Evolutionary conservation across 2,329 filamentous ascomycete species (phyloP), one percentile per base, ranked within the genome.

Genomic region (Colletotrichum sp.): DNA sequence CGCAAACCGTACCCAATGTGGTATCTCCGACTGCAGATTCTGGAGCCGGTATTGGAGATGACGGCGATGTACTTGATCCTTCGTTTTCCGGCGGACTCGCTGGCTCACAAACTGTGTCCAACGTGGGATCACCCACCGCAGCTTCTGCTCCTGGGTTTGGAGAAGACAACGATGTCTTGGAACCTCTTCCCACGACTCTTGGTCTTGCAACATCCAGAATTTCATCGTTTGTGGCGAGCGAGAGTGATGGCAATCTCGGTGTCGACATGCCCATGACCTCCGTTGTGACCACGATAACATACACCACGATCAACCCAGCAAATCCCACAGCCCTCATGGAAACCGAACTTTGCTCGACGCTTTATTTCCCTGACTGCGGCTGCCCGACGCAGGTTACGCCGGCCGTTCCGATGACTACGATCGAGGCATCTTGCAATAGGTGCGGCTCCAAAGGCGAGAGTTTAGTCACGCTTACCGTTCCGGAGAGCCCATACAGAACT

Each of bases 241-340:
- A 15, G 7, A 11, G 22, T 8, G 1, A 6, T 63, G 29, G 19
- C 55, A 68, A 16, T 34, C 4, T 52, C 19, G 9, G 61, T 16
- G 19, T 29, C 27, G n/a, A 15, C 61, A 22, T 25, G 61, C 30
- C 61, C 6, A 44, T 59, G 6, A 59, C 49, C 19, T 69, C 49
- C 6, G 66, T 69, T 13, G 66, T 69, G 1, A 69, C 49, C 15
- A 69, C 66, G 12, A 59, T 69, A 25, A 69, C 49, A 1, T 69
- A 69, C 66, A 69, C 66, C 0, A 69, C 49, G 5, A 30, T 69
- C n/a, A 22, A 69, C 22, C 19, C 55, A 34, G n/a, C 22, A 9
- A 32, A 29, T 19, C 66, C 66, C 12, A 69, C 66, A n/a, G 27
- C 19, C 2, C 29, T 69, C 11, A 32, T 61, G n/a, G 13, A 13